phyloP scores from a whole-genome alignment of 202 grass and related monocot genomes.

The Alloteropsis angusta region DNA sequence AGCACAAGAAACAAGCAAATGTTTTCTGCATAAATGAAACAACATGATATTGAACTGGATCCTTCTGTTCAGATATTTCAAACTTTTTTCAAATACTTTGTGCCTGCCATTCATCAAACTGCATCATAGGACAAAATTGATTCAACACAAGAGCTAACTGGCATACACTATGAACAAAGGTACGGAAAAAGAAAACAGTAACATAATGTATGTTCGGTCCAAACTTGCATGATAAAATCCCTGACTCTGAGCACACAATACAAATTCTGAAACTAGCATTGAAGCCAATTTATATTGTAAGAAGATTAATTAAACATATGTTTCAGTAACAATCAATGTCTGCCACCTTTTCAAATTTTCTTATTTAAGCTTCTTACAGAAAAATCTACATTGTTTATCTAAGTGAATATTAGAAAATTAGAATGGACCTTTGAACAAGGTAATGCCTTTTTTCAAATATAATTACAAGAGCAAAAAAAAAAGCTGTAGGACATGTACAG shows the following conservation, averaged over 20 bases:
- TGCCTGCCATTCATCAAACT: not conserved
- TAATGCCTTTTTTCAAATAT: not conserved
- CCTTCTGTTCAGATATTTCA: not conserved
- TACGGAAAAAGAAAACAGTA: not conserved
- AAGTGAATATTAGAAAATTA: not conserved
- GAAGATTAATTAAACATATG: not conserved
- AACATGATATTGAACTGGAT: not conserved
- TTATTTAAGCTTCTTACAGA: not conserved
- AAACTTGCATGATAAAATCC: not conserved
- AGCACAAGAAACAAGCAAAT: not conserved
- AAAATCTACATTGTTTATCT: not conserved
- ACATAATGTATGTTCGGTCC: not conserved
- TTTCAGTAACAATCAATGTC: not conserved
- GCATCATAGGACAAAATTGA: not conserved
- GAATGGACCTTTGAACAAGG: not conserved
- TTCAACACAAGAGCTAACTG: not conserved
- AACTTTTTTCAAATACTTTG: not conserved
- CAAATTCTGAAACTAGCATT: not conserved
- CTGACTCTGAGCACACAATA: not conserved
- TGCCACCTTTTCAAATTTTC: not conserved
- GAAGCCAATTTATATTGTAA: not conserved
- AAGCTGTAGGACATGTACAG: not conserved
- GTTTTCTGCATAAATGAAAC: not conserved
- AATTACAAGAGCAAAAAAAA: not conserved
- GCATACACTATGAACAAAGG: not conserved